Evolutionary conservation across 768 basidiomycete genomes (phyloP).

Genomic region (Holtermanniella nyarrowii): DNA sequence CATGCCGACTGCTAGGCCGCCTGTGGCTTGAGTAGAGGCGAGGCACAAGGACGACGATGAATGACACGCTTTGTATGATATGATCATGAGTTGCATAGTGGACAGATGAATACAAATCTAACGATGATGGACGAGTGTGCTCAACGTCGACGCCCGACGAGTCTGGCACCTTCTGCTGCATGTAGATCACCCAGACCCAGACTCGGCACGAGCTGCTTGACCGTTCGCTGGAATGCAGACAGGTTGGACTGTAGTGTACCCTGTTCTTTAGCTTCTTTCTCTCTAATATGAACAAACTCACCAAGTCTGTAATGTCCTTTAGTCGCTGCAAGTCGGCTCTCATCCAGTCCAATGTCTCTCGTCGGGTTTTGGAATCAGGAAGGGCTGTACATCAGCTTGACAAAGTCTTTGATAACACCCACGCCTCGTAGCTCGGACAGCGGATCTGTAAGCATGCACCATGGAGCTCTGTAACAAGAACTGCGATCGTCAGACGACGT

Average conservation of each 20-base stretch:
- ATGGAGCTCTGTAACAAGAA: slow-evolving; percentile 33
- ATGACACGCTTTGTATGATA: too few relatives aligned
- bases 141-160: not conserved
- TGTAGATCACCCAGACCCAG: slow-evolving; percentile 25
- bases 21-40: slow-evolving; percentile 1
- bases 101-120: not conserved
- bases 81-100: not conserved
- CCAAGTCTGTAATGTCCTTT: slow-evolving; percentile 23
- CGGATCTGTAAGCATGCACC: slow-evolving; percentile 31
- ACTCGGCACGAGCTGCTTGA: slow-evolving; percentile 31
- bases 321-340: slow-evolving; percentile 34
- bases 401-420: not conserved
- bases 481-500: too few relatives aligned
- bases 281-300: slow-evolving; percentile 6
- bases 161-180: slow-evolving; percentile 2
- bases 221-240: slow-evolving; percentile 26
- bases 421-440: slow-evolving; percentile 36
- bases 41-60: not conserved
- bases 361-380: slow-evolving; percentile 26
- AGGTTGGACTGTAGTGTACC: slow-evolving; percentile 22
- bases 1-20: slow-evolving; percentile 23
- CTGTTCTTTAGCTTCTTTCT: slow-evolving; percentile 6
- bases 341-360: slow-evolving; percentile 37
- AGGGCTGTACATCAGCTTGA: slow-evolving; percentile 16
- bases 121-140: too few relatives aligned